These are phyloP conservation scores for Ilex asprella DNA, from an alignment of 257 asterid species.

Conservation along the genomic window DNA sequence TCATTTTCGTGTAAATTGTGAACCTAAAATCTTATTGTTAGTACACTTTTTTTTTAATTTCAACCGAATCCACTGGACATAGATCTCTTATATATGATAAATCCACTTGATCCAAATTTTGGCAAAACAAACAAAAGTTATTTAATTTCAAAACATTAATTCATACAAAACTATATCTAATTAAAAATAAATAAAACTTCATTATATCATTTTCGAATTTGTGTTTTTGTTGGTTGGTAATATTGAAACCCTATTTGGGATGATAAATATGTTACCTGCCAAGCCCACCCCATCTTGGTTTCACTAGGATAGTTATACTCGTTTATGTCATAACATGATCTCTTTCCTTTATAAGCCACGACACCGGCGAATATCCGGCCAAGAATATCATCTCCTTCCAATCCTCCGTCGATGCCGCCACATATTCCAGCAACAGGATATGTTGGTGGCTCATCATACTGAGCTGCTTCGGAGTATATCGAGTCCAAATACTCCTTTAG, in stretches of 20 bases:
- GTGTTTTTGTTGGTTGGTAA: too few relatives aligned
- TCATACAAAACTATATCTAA: too few relatives aligned
- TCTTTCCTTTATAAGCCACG: conserved; percentile 21
- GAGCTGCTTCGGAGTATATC: conserved; percentile 42
- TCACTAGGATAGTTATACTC: conserved; percentile 10
- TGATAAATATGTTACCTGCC: conserved; percentile 46
- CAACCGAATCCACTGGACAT: too few relatives aligned
- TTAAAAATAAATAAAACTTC: too few relatives aligned
- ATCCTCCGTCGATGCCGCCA: conserved; percentile 45
- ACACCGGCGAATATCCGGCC: conserved; percentile 47
- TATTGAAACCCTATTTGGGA: neutral
- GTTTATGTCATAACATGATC: conserved; percentile 23
- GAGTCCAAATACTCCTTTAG: conserved; percentile 37
- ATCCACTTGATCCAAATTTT: too few relatives aligned
- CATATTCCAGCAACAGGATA: conserved; percentile 49
- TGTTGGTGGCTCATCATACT: conserved; percentile 36
- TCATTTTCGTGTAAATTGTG: too few relatives aligned
- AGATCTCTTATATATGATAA: too few relatives aligned
- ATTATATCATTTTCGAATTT: too few relatives aligned
- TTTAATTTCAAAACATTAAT: too few relatives aligned
- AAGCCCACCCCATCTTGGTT: conserved; percentile 42
- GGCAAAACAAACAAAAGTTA: too few relatives aligned
- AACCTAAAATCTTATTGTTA: too few relatives aligned
- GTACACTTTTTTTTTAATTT: too few relatives aligned
- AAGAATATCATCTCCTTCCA: conserved; percentile 27